phyloP scores from a whole-genome alignment of 192 early-diverging fungal genomes.

The Chytriomyces confervae region DNA sequence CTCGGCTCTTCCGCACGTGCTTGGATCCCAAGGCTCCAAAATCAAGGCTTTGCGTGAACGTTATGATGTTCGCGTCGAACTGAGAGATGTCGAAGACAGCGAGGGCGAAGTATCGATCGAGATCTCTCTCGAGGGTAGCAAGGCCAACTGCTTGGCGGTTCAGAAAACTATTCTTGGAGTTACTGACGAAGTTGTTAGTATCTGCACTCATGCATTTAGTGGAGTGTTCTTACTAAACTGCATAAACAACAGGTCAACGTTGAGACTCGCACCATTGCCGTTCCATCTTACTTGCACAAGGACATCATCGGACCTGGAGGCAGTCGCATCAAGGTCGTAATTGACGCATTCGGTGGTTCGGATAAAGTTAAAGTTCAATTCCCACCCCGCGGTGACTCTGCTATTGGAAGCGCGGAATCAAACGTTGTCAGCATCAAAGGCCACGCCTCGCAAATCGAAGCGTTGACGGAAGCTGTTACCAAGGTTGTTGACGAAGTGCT shows the following conservation, averaged over 20 bases:
- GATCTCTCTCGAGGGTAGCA: slow-evolving; percentile 51
- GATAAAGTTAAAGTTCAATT: slow-evolving; percentile 58
- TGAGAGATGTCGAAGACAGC: slow-evolving; percentile 55
- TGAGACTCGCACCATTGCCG: slow-evolving; percentile 61
- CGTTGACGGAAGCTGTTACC: slow-evolving; percentile 30
- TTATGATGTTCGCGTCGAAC: slow-evolving; percentile 75
- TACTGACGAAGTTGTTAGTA: slow-evolving; percentile 59
- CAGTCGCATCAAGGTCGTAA: slow-evolving; percentile 69
- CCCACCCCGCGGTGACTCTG: slow-evolving; percentile 41
- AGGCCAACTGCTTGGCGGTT: slow-evolving; percentile 42
- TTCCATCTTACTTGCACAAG: slow-evolving; percentile 79
- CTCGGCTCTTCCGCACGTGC: slow-evolving; percentile 71
- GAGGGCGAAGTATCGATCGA: slow-evolving; percentile 44
- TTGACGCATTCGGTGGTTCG: slow-evolving; percentile 55
- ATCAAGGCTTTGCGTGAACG: slow-evolving; percentile 65
- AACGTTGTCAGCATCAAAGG: slow-evolving; percentile 47
- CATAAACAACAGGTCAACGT: slow-evolving; percentile 54
- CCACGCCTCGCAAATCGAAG: slow-evolving; percentile 30
- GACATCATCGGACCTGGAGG: slow-evolving; percentile 84
- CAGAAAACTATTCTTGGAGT: slow-evolving; percentile 45
- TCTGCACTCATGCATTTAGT: slow-evolving; percentile 40
- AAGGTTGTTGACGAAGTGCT: slow-evolving; percentile 42
- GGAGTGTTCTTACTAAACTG: too few species aligned
- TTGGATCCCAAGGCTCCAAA: slow-evolving; percentile 79
- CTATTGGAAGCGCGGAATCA: slow-evolving; percentile 30